Evolutionary conservation across 768 basidiomycete species (phyloP), one percentile per base, ranked within the genome.

Genomic region (Cyclocybe cylindracea): DNA sequence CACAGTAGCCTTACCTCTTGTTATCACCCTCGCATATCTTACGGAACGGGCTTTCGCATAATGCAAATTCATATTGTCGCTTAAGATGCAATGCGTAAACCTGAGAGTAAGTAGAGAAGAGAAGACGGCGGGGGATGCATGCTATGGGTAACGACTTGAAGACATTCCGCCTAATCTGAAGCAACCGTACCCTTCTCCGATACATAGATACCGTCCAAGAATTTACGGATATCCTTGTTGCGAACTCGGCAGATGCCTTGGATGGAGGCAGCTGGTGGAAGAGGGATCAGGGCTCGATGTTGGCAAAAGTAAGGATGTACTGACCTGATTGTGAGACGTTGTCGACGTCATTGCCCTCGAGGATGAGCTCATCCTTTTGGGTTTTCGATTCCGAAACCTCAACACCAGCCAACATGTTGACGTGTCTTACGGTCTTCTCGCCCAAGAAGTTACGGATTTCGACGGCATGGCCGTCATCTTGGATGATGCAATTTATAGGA

Each of bases 161-260:
- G 24, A 24, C 24, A 24, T 57, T 53, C 56, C 31, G 55, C 45
- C 46, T 83, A 72, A 19, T 82, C 83, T 52, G 69, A 55, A 44
- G 74, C 61, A 53, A 89, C 77, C 10, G 86, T 86, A 53, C 83
- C 82, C 76, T 83, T 87, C 64, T 89, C 87, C 35, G 92, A 94
- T 55, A 94, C 91, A 63, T 94, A 94, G 75, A 94, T 84, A 70
- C 92, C 90, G 68, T 95, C 92, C 70, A 97, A 79, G 82, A 98
- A 97, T 81, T 98, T 97, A 65, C 96, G 93, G 76, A 98, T 98
- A 81, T 96, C 96, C 81, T 99, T 99, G 88, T 98, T 97, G 73
- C 93, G 89, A 66, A 99, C 97, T 61, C 88, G 85, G 79, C 94
- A 97, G 55, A 89, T 80, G 61, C 95, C 95, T 70, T 98, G 97